phyloP scores from a whole-genome alignment of 176 grass and related monocot species.

The Oryza meridionalis region DNA sequence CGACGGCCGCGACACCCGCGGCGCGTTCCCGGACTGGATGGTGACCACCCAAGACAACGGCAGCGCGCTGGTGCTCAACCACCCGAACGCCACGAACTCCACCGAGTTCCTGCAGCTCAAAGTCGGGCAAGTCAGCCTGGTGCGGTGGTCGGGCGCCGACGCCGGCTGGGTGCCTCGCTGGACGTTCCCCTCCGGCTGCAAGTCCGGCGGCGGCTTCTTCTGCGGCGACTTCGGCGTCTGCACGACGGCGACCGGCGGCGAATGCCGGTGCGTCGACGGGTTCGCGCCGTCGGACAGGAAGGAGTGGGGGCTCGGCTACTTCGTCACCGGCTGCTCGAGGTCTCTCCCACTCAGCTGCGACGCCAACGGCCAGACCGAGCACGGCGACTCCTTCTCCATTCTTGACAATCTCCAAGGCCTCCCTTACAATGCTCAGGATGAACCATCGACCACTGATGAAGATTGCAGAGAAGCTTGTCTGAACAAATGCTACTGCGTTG shows the following conservation, averaged over 20 bases:
- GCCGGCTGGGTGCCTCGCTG: slow-evolving; percentile 41
- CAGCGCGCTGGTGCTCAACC: slow-evolving; percentile 34
- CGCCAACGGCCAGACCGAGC: neutral
- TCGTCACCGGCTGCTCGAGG: slow-evolving; percentile 48
- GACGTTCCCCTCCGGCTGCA: slow-evolving; percentile 49
- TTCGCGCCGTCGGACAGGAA: slow-evolving; percentile 32
- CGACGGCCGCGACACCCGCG: neutral
- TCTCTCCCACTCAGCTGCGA: slow-evolving; percentile 50
- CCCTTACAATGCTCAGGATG: slow-evolving; percentile 38
- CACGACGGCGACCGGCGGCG: neutral
- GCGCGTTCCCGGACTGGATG: slow-evolving; percentile 56
- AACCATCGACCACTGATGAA: neutral
- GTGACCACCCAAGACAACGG: slow-evolving; percentile 27
- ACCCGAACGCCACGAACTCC: neutral
- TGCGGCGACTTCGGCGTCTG: slow-evolving; percentile 48
- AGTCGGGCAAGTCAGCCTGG: slow-evolving; percentile 45
- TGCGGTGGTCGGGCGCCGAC: slow-evolving; percentile 21
- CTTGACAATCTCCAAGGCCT: slow-evolving; percentile 34
- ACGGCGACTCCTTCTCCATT: slow-evolving; percentile 30
- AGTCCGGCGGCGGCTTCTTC: slow-evolving; percentile 46
- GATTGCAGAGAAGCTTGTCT: slow-evolving; percentile 41
- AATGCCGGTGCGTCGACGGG: slow-evolving; percentile 40
- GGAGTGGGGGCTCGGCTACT: slow-evolving; percentile 35
- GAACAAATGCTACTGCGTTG: slow-evolving; percentile 52
- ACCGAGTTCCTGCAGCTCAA: slow-evolving; percentile 45